Conservation (phyloP, 2,329 filamentous ascomycete species). For the Trichoderma harzianum region DNA sequence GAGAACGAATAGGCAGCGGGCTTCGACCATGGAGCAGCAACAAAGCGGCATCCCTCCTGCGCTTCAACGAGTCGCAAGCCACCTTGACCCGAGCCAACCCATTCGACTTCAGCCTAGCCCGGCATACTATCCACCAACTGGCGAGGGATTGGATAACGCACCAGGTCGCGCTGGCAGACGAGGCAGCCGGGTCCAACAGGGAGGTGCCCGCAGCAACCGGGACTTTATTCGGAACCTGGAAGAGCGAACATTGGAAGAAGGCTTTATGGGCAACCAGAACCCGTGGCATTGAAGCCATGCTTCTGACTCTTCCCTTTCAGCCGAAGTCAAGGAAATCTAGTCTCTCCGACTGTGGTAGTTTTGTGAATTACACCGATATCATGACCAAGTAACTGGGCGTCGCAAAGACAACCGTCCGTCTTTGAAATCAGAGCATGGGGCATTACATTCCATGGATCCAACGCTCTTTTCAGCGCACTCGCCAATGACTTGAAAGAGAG, state of each 20-base stretch:
- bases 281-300: conserved; percentile 60
- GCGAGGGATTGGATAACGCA: conserved; percentile 67
- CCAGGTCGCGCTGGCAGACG: conserved; percentile 62
- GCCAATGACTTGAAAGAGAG: not conserved
- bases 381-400: not conserved
- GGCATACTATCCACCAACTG: conserved; percentile 92
- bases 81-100: conserved; percentile 89
- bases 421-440: not conserved
- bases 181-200: conserved; percentile 67
- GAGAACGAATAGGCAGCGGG: conserved; percentile 77
- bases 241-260: conserved; percentile 89
- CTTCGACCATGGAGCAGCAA: conserved; percentile 94
- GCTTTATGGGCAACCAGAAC: conserved; percentile 68
- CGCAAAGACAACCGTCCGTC: not conserved
- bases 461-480: not conserved
- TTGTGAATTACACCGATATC: not conserved
- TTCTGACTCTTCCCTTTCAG: not conserved
- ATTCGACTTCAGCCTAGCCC: conserved; percentile 93
- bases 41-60: conserved; percentile 88
- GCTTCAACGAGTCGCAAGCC: conserved; percentile 91
- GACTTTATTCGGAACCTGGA: conserved; percentile 95
- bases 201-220: conserved; percentile 57
- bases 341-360: not conserved
- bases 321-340: not conserved
- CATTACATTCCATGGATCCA: not conserved